A percentile compares a stretch with the other conserved stretches of the same genome.
Conservation (phyloP, 106 monocot species). For the Phalaenopsis equestris region DNA sequence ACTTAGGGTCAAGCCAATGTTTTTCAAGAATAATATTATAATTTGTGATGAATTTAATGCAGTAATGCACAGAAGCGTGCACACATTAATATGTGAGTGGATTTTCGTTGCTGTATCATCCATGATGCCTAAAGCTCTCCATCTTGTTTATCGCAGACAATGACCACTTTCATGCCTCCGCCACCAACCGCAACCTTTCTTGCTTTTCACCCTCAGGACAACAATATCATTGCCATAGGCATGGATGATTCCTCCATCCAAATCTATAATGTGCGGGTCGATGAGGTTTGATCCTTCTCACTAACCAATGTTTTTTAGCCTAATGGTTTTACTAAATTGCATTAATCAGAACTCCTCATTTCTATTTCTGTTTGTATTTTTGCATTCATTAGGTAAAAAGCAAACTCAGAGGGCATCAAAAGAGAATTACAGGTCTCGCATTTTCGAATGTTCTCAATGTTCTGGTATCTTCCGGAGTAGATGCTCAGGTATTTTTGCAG, state of each 20-base stretch:
- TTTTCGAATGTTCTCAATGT: constrained; percentile 50
- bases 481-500: constrained; percentile 41
- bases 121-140: constrained; percentile 6
- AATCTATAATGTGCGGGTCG: constrained; percentile 54
- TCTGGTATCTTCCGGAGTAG: constrained; percentile 69
- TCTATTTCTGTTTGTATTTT: neutral
- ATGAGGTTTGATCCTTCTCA: constrained; percentile 33
- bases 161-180: constrained; percentile 65
- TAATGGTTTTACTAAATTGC: neutral
- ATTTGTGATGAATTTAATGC: too few species aligned
- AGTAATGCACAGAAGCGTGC: too few species aligned
- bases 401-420: constrained; percentile 61
- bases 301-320: neutral
- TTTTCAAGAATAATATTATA: too few species aligned
- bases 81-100: neutral
- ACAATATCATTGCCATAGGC: constrained; percentile 66
- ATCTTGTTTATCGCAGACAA: constrained; percentile 27
- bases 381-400: constrained; percentile 40
- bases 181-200: constrained; percentile 66
- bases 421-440: constrained; percentile 59
- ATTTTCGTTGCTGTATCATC: neutral
- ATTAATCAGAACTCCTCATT: neutral
- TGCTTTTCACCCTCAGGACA: constrained; percentile 69
- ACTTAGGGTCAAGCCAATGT: too few species aligned
- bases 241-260: constrained; percentile 71